These are phyloP conservation scores for Ogataea zsoltii DNA, from an alignment of 805 yeast species.

Conservation along the genomic window DNA sequence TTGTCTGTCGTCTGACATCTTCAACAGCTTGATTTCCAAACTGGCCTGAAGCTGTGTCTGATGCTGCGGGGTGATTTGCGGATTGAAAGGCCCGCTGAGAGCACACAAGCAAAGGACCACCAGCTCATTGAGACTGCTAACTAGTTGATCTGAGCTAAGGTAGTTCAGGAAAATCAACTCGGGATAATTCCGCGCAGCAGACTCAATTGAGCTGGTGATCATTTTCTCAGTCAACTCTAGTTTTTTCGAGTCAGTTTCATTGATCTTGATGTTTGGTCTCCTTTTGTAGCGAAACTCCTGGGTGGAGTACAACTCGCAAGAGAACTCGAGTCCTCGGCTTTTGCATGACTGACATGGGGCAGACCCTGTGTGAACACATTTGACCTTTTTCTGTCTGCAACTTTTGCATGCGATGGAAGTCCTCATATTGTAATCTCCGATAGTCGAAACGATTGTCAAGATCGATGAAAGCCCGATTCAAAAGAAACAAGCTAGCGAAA, in stretches of 20 bases:
- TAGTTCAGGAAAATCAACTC: conserved; percentile 16
- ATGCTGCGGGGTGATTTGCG: not conserved
- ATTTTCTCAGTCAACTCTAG: conserved; percentile 3
- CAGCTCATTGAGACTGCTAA: conserved; percentile 12
- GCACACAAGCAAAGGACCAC: conserved; percentile 15
- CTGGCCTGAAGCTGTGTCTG: not conserved
- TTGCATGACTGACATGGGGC: conserved; percentile 18
- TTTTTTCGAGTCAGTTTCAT: not conserved
- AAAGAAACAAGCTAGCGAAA: no score
- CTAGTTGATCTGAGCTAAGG: conserved; percentile 8
- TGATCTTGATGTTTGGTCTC: not conserved
- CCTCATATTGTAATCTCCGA: no score
- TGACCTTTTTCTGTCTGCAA: conserved; percentile 17
- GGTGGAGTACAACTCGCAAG: conserved; percentile 17
- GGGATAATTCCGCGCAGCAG: conserved; percentile 13
- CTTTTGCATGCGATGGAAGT: conserved; percentile 15
- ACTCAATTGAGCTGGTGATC: conserved; percentile 5
- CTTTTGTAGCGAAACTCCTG: conserved; percentile 16
- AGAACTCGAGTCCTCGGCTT: conserved; percentile 4
- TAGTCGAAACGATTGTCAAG: no score
- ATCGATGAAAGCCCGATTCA: no score
- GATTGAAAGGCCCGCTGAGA: conserved; percentile 12
- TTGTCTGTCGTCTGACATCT: conserved; percentile 6
- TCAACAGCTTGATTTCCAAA: conserved; percentile 11
- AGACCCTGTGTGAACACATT: conserved; percentile 13